These are phyloP conservation scores for Collariella sp. DNA, from an alignment of 495 filamentous ascomycete genomes.

Conservation along the genomic window DNA sequence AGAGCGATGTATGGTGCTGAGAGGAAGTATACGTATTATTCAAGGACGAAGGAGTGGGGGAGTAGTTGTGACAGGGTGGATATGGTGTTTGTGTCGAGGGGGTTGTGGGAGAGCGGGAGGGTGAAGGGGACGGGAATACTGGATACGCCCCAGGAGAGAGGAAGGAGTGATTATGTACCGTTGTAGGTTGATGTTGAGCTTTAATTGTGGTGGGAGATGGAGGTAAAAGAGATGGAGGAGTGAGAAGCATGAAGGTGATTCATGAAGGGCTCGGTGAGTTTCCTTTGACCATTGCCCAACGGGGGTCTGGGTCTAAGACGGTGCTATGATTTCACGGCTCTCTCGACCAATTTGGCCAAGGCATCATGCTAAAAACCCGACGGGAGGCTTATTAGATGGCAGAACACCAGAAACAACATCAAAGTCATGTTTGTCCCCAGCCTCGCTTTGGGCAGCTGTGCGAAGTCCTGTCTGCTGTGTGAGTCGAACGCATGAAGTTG, in stretches of 20 bases:
- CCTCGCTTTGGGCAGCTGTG: too few relatives aligned
- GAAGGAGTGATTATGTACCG: conserved; percentile 32
- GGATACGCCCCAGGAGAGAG: conserved; percentile 28
- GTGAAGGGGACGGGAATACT: conserved; percentile 26
- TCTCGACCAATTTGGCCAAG: too few relatives aligned
- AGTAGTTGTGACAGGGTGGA: conserved; percentile 34
- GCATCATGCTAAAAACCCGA: too few relatives aligned
- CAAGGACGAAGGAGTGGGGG: conserved; percentile 27
- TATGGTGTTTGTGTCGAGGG: conserved; percentile 24
- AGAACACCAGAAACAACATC: too few relatives aligned
- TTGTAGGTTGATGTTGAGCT: conserved; percentile 21
- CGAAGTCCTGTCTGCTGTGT: too few relatives aligned
- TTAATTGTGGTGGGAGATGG: neutral
- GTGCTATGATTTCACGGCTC: too few relatives aligned
- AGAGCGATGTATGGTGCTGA: conserved; percentile 16
- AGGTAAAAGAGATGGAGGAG: neutral
- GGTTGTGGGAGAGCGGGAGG: conserved; percentile 11
- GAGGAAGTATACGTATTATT: conserved; percentile 29
- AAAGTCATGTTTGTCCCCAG: too few relatives aligned
- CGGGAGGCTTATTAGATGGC: too few relatives aligned
- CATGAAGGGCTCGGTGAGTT: too few relatives aligned
- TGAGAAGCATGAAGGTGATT: neutral
- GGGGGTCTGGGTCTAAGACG: too few relatives aligned
- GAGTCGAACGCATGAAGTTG: too few relatives aligned
- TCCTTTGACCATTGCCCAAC: too few relatives aligned